Evolutionary conservation across 2,329 filamentous ascomycete species (phyloP).

Genomic region (Scedosporium boydii): DNA sequence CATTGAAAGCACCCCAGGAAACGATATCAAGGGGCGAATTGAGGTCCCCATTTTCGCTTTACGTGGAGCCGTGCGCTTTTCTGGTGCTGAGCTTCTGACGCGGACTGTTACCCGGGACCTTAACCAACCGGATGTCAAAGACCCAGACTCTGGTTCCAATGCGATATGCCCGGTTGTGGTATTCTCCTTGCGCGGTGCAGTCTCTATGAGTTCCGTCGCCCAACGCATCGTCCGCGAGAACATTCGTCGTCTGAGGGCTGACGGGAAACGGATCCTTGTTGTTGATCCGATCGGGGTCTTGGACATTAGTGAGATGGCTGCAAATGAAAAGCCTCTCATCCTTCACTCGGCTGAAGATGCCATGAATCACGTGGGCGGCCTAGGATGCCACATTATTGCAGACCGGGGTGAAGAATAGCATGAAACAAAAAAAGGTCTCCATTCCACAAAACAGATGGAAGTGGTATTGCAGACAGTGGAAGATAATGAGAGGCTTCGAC

Average conservation of each 20-base stretch:
- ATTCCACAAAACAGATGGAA: too few species aligned
- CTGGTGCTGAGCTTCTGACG: constrained; percentile 22
- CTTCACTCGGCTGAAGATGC: constrained; percentile 18
- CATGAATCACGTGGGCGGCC: constrained; percentile 18
- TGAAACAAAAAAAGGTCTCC: too few species aligned
- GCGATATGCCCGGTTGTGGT: constrained; percentile 19
- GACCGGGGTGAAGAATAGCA: constrained; percentile 12
- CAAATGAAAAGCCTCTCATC: constrained; percentile 11
- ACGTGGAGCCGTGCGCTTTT: constrained; percentile 22
- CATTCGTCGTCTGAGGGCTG: constrained; percentile 15
- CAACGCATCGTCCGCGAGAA: constrained; percentile 19
- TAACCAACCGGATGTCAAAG: constrained; percentile 11
- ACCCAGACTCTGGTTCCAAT: constrained; percentile 17
- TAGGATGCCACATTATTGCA: constrained; percentile 17
- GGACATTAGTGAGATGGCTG: constrained; percentile 10
- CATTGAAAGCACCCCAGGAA: constrained; percentile 15
- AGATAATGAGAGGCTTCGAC: too few species aligned
- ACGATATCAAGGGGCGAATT: constrained; percentile 17
- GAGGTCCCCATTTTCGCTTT: constrained; percentile 22
- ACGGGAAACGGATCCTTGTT: constrained; percentile 18
- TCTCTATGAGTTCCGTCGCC: constrained; percentile 20
- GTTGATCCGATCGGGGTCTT: constrained; percentile 20
- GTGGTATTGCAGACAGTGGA: too few species aligned
- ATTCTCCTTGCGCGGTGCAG: constrained; percentile 22
- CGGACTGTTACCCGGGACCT: constrained; percentile 21